phyloP scores from a whole-genome alignment of 306 rosid genomes.

The Amphicarpaea edgeworthii region DNA sequence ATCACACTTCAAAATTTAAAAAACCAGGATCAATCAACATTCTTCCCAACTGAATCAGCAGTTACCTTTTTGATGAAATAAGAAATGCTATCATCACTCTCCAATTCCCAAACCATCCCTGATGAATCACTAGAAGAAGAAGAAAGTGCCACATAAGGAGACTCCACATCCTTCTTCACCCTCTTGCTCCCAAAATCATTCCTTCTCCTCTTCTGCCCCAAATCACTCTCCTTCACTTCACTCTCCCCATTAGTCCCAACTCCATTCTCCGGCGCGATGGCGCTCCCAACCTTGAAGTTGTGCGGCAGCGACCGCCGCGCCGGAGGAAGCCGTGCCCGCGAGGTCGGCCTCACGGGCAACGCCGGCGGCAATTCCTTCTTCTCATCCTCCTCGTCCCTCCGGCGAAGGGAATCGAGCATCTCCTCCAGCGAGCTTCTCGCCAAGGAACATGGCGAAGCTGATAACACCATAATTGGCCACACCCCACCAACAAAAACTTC shows the following conservation, averaged over 20 bases:
- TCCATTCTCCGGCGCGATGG: slow-evolving; percentile 49
- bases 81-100: slow-evolving; percentile 59
- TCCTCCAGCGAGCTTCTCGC: slow-evolving; percentile 93
- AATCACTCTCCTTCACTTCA: slow-evolving; percentile 63
- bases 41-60: neutral
- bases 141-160: slow-evolving; percentile 61
- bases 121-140: slow-evolving; percentile 46
- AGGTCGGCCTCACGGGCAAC: slow-evolving; percentile 87
- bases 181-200: slow-evolving; percentile 68
- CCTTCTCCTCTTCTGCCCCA: slow-evolving; percentile 45
- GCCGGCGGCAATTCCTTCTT: slow-evolving; percentile 91
- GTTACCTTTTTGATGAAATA: slow-evolving; percentile 87
- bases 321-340: slow-evolving; percentile 80
- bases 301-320: slow-evolving; percentile 81
- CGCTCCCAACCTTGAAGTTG: slow-evolving; percentile 58
- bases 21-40: neutral
- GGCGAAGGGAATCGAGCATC: slow-evolving; percentile 94
- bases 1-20: neutral
- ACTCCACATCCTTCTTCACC: slow-evolving; percentile 67
- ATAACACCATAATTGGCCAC: slow-evolving; percentile 58
- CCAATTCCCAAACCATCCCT: slow-evolving; percentile 48
- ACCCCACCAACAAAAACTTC: slow-evolving; percentile 8
- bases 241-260: slow-evolving; percentile 52
- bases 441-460: slow-evolving; percentile 74
- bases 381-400: slow-evolving; percentile 74